Evolutionary conservation across 2,329 filamentous ascomycete species (phyloP).

Genomic region (Zopfia rhizophila): DNA sequence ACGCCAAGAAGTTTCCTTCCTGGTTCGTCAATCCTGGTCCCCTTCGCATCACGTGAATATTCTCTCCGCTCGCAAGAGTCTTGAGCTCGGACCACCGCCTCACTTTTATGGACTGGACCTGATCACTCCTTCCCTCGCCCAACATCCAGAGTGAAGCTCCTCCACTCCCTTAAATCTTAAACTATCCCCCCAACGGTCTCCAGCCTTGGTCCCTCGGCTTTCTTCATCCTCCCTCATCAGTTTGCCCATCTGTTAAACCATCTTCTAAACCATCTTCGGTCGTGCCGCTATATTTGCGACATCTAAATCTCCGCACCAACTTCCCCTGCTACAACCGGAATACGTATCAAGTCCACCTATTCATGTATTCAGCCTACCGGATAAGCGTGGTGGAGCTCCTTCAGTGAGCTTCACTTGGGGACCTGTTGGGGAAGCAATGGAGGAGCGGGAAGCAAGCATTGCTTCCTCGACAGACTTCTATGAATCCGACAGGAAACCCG

Average conservation of each 20-base stretch:
- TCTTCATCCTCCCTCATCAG: background rate
- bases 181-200: too few relatives aligned
- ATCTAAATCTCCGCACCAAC: too few relatives aligned
- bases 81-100: constrained; percentile 10
- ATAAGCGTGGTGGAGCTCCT: constrained; percentile 38
- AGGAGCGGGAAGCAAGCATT: constrained; percentile 35
- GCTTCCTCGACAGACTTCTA: constrained; percentile 51
- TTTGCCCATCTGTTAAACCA: background rate
- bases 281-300: too few relatives aligned
- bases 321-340: too few relatives aligned
- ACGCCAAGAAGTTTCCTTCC: too few relatives aligned
- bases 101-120: background rate
- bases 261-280: too few relatives aligned
- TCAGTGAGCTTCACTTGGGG: constrained; percentile 40
- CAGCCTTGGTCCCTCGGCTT: background rate
- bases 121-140: too few relatives aligned
- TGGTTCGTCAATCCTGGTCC: background rate
- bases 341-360: too few relatives aligned
- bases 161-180: too few relatives aligned
- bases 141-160: too few relatives aligned
- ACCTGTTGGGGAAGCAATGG: constrained; percentile 30
- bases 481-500: constrained; percentile 36
- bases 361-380: constrained; percentile 42
- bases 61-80: too few relatives aligned
- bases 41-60: constrained; percentile 4